Percentiles rank a stretch among this genome's conserved stretches.
These are phyloP conservation scores for Ganoderma sinense DNA, from an alignment of 1,284 basidiomycete genomes.

Conservation along the genomic window DNA sequence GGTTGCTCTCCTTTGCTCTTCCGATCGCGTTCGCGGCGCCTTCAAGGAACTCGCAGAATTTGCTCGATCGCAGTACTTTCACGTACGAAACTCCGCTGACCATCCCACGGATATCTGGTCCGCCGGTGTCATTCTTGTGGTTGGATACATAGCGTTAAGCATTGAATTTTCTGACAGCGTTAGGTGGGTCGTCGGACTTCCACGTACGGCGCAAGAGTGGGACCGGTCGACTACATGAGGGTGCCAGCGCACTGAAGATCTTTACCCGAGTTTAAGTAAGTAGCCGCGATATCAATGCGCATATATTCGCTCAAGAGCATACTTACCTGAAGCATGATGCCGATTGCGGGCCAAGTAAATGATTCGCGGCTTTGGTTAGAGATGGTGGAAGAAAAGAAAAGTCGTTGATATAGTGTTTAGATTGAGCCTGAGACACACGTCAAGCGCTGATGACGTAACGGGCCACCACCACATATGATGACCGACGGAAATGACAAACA, in stretches of 20 bases:
- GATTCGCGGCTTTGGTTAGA: background rate
- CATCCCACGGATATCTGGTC: background rate
- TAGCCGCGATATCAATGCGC: background rate
- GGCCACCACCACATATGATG: background rate
- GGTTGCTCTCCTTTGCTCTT: background rate
- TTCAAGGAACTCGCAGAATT: background rate
- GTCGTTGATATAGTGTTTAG: background rate
- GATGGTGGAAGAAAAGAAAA: background rate
- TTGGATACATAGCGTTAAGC: background rate
- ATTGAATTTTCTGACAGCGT: background rate
- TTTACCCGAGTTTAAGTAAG: background rate
- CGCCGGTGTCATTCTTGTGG: background rate
- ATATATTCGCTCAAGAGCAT: background rate
- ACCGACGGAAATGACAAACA: no score
- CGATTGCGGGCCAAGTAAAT: rapidly evolving
- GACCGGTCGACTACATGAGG: background rate
- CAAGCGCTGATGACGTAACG: background rate
- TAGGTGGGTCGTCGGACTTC: background rate
- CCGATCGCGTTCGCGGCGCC: background rate
- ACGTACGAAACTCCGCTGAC: background rate
- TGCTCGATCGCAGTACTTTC: constrained; percentile 1
- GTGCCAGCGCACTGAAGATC: background rate
- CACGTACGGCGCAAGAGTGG: background rate
- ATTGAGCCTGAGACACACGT: background rate
- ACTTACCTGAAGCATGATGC: background rate